Base-by-base conservation (phyloP, 345 rosid genomes). In the Populus tremula region DNA sequence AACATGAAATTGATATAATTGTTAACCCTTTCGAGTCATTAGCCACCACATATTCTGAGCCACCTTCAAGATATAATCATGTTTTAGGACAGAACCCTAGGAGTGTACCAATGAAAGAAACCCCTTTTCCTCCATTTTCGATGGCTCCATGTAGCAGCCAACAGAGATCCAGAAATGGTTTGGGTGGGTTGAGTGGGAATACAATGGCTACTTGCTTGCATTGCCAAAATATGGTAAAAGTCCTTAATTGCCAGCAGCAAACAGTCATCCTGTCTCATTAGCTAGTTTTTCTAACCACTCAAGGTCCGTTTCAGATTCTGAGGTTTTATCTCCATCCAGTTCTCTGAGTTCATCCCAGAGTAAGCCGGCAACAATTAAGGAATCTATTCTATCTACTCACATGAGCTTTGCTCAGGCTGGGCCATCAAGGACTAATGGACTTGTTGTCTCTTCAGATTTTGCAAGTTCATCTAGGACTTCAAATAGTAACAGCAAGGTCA, bases 111-210 rank as follows among this genome's bases (percentile, higher is more conserved):
- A 38, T 72, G 50, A 73, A 76, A 67, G 79, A 76, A 53, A 71
- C 77, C n/a, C 56, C 79, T 31, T 81, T 81, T 61, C 83, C 83
- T 10, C 77, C 80, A 41, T 77, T 81, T 25, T 73, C 66, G 36
- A 16, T 43, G 68, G 80, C 76, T 21, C 47, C 80, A 41, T 64
- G 59, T 29, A 75, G 76, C 56, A 69, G 45, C 43, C 45, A 54
- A 8, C 72, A 8, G 43, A 39, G 41, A 69, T 61, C 54, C 36
- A 79, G 73, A 69, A 61, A 29, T 29, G 63, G 25, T 33, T 2
- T 25, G 31, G 63, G 35, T 36, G 73, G 64, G 53, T 50, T 23
- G n/a, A 49, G 59, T 18, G 38, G 20, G 14, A 80, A 75, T 49
- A 75, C 82, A 43, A 69, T 80, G 82, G 82, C 79, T 41, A 49